Evolutionary conservation across 2,329 filamentous ascomycete genomes (phyloP).

Genomic region (Saccharata proteae): DNA sequence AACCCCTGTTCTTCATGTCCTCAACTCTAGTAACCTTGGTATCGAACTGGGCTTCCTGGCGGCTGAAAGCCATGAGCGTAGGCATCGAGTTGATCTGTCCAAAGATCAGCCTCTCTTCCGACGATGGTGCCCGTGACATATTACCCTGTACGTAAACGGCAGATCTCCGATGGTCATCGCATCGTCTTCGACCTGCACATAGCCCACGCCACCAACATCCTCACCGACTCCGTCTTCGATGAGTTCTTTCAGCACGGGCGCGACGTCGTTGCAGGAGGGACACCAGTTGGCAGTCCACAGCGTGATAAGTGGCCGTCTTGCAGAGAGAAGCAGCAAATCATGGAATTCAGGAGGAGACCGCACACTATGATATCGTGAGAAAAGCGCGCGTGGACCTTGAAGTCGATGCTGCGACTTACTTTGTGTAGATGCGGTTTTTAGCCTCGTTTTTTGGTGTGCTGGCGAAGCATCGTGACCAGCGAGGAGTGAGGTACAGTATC

Average conservation of each 20-base stretch:
- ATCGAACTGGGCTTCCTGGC: conserved; percentile 37
- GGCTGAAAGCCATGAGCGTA: conserved; percentile 37
- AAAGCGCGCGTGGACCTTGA: no score
- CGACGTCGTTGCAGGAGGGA: conserved; percentile 29
- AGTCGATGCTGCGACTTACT: no score
- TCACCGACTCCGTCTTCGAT: conserved; percentile 33
- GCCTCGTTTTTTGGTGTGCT: no score
- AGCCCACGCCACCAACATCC: conserved; percentile 32
- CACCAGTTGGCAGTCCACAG: conserved; percentile 40
- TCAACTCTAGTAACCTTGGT: conserved; percentile 32
- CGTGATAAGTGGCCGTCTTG: conserved; percentile 34
- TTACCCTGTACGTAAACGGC: conserved; percentile 28
- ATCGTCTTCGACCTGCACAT: conserved; percentile 38
- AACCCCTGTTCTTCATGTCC: conserved; percentile 32
- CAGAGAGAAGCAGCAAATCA: conserved; percentile 35
- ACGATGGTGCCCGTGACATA: background rate
- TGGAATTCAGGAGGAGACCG: conserved; percentile 36
- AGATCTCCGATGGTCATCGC: conserved; percentile 30
- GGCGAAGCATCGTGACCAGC: no score
- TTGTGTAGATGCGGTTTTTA: no score
- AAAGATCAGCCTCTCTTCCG: no score
- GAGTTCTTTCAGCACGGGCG: conserved; percentile 29
- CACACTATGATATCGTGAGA: no score
- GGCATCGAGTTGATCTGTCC: conserved; percentile 33
- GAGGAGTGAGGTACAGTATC: no score